Conservation (phyloP, 805 yeast species). For the Myxozyma neotropica region DNA sequence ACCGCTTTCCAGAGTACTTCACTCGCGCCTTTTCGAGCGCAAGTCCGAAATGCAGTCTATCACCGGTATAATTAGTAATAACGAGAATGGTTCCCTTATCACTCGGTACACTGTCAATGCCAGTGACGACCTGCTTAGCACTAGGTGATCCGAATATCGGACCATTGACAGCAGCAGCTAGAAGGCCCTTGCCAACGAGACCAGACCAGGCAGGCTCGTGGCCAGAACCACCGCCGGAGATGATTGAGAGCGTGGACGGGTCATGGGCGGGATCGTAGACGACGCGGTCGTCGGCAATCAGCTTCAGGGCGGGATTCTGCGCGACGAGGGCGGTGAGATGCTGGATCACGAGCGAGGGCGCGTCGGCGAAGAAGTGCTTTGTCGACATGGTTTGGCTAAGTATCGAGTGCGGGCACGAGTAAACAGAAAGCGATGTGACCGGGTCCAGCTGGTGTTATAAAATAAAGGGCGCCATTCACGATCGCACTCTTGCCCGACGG, state of each 20-base stretch:
- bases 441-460: neutral
- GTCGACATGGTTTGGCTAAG: slow-evolving; percentile 24
- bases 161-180: slow-evolving; percentile 88
- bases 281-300: slow-evolving; percentile 56
- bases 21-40: slow-evolving; percentile 67
- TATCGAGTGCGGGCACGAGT: too few relatives aligned
- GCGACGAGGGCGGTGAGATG: slow-evolving; percentile 58
- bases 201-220: slow-evolving; percentile 96
- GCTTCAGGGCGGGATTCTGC: slow-evolving; percentile 56
- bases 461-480: neutral
- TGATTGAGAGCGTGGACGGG: slow-evolving; percentile 53
- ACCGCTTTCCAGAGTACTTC: slow-evolving; percentile 6
- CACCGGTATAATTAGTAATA: slow-evolving; percentile 94
- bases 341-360: slow-evolving; percentile 42
- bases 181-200: slow-evolving; percentile 77
- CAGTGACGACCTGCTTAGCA: slow-evolving; percentile 80
- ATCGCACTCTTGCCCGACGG: neutral
- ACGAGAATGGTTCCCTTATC: slow-evolving; percentile 67
- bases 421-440: too few relatives aligned
- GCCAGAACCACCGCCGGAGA: slow-evolving; percentile 95
- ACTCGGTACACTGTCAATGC: slow-evolving; percentile 48
- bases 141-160: slow-evolving; percentile 89
- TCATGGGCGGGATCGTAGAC: slow-evolving; percentile 38
- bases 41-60: slow-evolving; percentile 86
- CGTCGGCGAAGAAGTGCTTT: slow-evolving; percentile 41